Evolutionary conservation across 371 early-diverging fungal species (phyloP).

Genomic region (Funneliformis caledonium): DNA sequence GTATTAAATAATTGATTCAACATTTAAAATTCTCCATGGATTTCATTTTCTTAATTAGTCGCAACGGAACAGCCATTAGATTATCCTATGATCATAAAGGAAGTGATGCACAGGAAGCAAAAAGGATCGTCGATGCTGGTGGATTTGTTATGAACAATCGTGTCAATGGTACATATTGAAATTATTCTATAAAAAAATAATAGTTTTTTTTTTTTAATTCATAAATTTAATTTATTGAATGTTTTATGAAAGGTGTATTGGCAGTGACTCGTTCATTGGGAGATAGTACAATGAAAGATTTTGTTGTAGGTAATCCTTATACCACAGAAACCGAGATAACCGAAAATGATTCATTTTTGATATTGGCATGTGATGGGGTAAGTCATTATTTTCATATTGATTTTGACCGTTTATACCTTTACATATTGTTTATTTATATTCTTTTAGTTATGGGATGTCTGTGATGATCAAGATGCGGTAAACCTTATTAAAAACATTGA

Average conservation of each 20-base stretch:
- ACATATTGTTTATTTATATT: not conserved
- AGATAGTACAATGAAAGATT: conserved; percentile 96
- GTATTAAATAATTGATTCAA: not conserved
- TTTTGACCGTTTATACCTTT: not conserved
- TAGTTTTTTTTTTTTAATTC: not conserved
- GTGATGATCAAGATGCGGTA: conserved; percentile 93
- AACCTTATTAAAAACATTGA: conserved; percentile 77
- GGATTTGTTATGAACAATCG: conserved; percentile 97
- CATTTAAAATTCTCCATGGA: not conserved
- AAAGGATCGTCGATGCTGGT: conserved; percentile 88
- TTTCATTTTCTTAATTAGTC: conserved; percentile 53
- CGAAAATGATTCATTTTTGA: conserved; percentile 77
- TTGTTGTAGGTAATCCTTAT: conserved; percentile 92
- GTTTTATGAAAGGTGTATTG: conserved; percentile 70
- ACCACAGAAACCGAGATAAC: conserved; percentile 87
- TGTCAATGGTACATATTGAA: conserved; percentile 82
- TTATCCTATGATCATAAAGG: conserved; percentile 98
- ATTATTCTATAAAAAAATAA: not conserved
- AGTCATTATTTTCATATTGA: conserved; percentile 39
- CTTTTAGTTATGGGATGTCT: conserved; percentile 95
- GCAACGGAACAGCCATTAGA: conserved; percentile 83
- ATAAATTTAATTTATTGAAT: not conserved
- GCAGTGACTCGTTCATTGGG: conserved; percentile 97
- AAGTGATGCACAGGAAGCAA: conserved; percentile 84
- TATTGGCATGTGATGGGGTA: conserved; percentile 98